phyloP scores from a whole-genome alignment of 805 yeast species.

The Saturnispora saitoi region DNA sequence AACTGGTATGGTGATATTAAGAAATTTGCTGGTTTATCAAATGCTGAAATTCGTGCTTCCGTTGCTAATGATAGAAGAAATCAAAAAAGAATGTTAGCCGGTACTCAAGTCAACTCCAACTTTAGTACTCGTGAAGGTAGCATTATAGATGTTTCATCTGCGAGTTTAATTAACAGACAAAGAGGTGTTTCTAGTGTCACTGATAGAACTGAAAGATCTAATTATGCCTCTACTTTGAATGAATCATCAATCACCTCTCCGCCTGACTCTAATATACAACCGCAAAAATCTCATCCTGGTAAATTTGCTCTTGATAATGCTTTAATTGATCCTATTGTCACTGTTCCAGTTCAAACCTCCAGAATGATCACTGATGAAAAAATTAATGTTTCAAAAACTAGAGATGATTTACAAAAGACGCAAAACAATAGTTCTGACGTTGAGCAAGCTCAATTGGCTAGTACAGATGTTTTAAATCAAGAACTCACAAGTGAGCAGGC shows the following conservation, averaged over 20 bases:
- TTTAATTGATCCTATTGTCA: constrained; percentile 9
- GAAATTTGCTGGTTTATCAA: constrained; percentile 51
- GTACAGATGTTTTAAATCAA: background rate
- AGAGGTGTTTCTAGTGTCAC: constrained; percentile 4
- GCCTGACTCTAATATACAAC: background rate
- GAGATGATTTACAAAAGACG: background rate
- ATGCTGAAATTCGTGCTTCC: constrained; percentile 50
- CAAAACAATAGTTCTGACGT: background rate
- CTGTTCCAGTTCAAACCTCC: constrained; percentile 9
- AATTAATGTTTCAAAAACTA: background rate
- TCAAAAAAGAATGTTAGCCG: constrained; percentile 14
- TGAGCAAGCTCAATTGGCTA: background rate
- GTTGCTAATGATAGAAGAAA: constrained; percentile 31
- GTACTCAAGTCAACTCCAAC: constrained; percentile 5
- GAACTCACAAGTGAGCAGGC: constrained; percentile 8
- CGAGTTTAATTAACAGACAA: constrained; percentile 1
- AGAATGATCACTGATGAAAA: background rate
- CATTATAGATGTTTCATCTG: background rate
- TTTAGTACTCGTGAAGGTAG: constrained; percentile 7
- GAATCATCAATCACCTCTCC: constrained; percentile 7
- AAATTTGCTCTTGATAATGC: constrained; percentile 7
- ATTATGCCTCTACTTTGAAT: background rate
- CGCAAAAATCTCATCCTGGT: constrained; percentile 3
- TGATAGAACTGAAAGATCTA: constrained; percentile 3
- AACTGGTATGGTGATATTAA: constrained; percentile 79